Evolutionary conservation across 495 filamentous ascomycete species (phyloP), one percentile per base, ranked within the genome.

Genomic region (Beverwykella pulmonaria): DNA sequence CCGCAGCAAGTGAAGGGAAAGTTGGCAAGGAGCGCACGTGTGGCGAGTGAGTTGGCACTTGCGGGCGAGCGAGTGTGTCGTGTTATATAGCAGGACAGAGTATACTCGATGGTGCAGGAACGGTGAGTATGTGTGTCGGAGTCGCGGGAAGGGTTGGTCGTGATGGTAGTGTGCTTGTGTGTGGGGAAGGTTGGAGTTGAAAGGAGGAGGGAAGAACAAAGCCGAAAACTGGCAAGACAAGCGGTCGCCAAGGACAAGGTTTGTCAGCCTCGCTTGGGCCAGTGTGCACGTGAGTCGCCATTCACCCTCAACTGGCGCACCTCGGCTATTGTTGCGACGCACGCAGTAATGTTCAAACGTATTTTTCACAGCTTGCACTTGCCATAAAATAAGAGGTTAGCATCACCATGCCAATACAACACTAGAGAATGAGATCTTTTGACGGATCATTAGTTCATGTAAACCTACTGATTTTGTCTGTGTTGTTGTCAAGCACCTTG

Each of bases 1-100:
- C 29, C 23, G 19, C 36, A 29, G 36, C 20, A 30, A 48, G 41
- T 26, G 56, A 44, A 46, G n/a, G 58, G 20, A 22, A 30, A 52
- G 22, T 5, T 50, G 46, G 44, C 56, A 14, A 19, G 44, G 32
- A 15, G 58, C 30, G 26, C 44, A 50, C 58, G 27, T 61, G 58
- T 52, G 46, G 44, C 56, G 39, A 61, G 27, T 22, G n/a, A 27
- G 58, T 36, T 5, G 41, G 10, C 17, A 17, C 30, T n/a, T 7
- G 30, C 2, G 26, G 17, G 29, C 19, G 30, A 39, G 29, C 12
- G 30, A 15, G 30, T 39, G 29, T 41, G 27, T 23, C 8, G 32
- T 41, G 19, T 4, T 10, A 25, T 23, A 23, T 50, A 23, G 48
- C 48, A 8, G n/a, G 5, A 23, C 44, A 48, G 44, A 23, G 20